Conservation (phyloP, 2,329 filamentous ascomycete species). For the Cryphonectria naterciae region DNA sequence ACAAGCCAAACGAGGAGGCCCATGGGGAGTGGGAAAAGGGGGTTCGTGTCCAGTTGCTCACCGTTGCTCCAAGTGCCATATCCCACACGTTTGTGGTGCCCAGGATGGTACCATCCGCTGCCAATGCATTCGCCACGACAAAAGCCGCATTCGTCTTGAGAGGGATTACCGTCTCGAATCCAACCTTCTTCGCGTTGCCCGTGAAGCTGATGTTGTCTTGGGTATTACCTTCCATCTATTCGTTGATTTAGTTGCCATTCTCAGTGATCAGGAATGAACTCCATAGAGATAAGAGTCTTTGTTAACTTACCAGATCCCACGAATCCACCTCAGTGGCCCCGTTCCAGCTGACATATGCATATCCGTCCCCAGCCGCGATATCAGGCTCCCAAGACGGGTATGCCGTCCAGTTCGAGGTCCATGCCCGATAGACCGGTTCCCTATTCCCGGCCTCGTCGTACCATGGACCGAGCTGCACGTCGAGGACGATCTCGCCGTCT, state of each 20-base stretch:
- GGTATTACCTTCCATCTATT: conserved; percentile 24
- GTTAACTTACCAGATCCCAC: conserved; percentile 28
- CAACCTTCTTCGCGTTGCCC: conserved; percentile 26
- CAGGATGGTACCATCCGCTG: conserved; percentile 23
- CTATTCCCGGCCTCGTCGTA: conserved; percentile 17
- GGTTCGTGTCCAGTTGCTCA: conserved; percentile 12
- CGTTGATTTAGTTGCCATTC: not conserved
- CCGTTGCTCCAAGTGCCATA: conserved; percentile 24
- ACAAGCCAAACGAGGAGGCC: not conserved
- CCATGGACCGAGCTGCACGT: conserved; percentile 44
- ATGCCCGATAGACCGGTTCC: conserved; percentile 32
- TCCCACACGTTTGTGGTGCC: conserved; percentile 29
- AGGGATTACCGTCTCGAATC: conserved; percentile 27
- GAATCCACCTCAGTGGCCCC: conserved; percentile 38
- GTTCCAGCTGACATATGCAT: conserved; percentile 39
- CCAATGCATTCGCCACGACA: conserved; percentile 26
- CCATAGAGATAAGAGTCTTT: not conserved
- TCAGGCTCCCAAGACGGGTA: conserved; percentile 35
- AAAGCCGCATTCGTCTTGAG: conserved; percentile 23
- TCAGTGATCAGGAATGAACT: not conserved
- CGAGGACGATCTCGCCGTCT: conserved; percentile 45
- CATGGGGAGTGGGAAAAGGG: not conserved
- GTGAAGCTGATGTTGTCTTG: conserved; percentile 25
- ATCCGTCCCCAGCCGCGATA: conserved; percentile 27
- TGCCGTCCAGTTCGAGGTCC: conserved; percentile 32